Conservation (phyloP, 768 basidiomycete genomes). For the Scleroderma citrinum region DNA sequence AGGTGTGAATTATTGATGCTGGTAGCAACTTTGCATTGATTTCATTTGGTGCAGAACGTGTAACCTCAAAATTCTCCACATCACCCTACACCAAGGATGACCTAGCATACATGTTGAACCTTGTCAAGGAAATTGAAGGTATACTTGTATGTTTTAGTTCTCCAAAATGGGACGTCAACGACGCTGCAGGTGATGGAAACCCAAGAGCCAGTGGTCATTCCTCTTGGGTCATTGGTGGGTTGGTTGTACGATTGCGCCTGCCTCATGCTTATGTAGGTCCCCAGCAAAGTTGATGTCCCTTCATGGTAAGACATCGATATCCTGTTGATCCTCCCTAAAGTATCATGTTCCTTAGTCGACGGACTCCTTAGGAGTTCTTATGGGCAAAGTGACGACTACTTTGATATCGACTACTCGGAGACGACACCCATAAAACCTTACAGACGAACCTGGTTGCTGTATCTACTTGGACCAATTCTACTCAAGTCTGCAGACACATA, state of each 20-base stretch:
- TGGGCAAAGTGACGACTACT: slow-evolving; percentile 27
- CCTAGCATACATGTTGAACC: slow-evolving; percentile 20
- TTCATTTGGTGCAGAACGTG: slow-evolving; percentile 14
- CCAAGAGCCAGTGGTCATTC: slow-evolving; percentile 4
- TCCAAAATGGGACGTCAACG: not conserved
- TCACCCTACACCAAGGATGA: slow-evolving; percentile 21
- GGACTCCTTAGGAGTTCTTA: slow-evolving; percentile 25
- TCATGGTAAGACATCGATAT: slow-evolving; percentile 15
- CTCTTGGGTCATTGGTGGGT: slow-evolving; percentile 24
- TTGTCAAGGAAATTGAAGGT: slow-evolving; percentile 27
- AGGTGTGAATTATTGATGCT: slow-evolving; percentile 7
- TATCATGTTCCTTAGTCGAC: slow-evolving; percentile 13
- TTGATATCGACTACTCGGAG: slow-evolving; percentile 22
- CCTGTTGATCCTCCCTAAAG: not conserved
- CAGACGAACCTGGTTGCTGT: slow-evolving; percentile 13
- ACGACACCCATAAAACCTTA: slow-evolving; percentile 10
- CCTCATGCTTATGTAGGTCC: not conserved
- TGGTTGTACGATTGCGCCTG: not conserved
- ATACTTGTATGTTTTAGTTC: not conserved
- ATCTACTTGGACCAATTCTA: slow-evolving; percentile 17
- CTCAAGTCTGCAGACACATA: slow-evolving; percentile 23
- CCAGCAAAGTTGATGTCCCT: slow-evolving; percentile 27
- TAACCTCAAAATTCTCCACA: slow-evolving; percentile 28
- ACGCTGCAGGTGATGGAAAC: slow-evolving; percentile 8
- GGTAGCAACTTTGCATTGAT: not conserved